Evolutionary conservation across 2,329 filamentous ascomycete species (phyloP), one percentile per base, ranked within the genome.

Genomic region (Neonectria coccinea): DNA sequence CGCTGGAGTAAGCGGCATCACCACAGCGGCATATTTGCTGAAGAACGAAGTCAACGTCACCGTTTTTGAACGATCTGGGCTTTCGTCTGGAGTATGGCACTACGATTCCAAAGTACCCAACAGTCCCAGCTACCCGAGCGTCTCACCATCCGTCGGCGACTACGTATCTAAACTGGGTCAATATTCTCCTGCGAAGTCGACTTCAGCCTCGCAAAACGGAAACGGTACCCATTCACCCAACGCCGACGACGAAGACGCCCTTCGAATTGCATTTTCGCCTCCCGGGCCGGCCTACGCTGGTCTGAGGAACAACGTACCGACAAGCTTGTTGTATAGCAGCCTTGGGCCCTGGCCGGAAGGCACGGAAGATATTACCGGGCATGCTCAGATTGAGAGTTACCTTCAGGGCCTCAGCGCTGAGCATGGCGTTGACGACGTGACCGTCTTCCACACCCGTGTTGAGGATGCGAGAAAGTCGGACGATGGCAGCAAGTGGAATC

Each of bases 301-400:
- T 2, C 79, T 94, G 8, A 90, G 90, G 73, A 93, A 91, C 39
- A 96, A 95, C 71, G 90, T 94, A 4, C 90, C 92, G 0, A 88
- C 90, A n/a, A 82, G 75, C 22, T 70, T 85, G 3, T 80, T 85
- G 77, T 75, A 77, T 45, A 83, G 78, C 61, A 78, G 76, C 9
- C 74, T 85, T 2, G 74, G 78, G 4, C 66, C 72, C 0, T 92
- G 90, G 85, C 87, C 88, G 0, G 76, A 83, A 6, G 86, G 85
- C 1, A 91, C 88, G 0, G 83, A 84, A 2, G 85, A 88, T 16
- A 87, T 86, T 64, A 85, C 90, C 5, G 83, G 79, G 2, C 90
- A 91, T 63, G 71, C 77, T 16, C 80, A 85, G 0, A 77, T 92
- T 9, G 84, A 84, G 36, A 78, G 84, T 2, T 92, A 92, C 69